Conservation (phyloP, 164 flowering plant genomes). For the Saururus chinensis region DNA sequence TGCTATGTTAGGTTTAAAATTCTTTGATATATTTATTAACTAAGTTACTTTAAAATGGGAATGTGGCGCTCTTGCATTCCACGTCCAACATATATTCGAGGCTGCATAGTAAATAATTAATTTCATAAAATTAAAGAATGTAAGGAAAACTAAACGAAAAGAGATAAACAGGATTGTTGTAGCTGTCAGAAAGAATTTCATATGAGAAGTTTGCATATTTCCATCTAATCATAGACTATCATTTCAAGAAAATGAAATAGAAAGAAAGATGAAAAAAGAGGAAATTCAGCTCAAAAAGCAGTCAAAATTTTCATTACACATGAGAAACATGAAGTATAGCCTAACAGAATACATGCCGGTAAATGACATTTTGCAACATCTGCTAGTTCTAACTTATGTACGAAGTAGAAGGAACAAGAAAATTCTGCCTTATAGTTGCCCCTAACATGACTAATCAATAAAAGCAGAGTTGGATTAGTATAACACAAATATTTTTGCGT, state of each 20-base stretch:
- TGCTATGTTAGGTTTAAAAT: not conserved
- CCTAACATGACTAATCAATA: no score
- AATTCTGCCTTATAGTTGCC: no score
- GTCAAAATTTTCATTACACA: no score
- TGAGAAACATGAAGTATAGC: no score
- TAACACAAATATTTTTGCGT: no score
- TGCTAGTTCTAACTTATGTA: not conserved
- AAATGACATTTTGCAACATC: not conserved
- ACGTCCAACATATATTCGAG: conserved; percentile 74
- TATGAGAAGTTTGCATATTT: no score
- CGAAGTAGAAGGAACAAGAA: not conserved
- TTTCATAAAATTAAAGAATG: conserved; percentile 6
- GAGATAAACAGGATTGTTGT: not conserved
- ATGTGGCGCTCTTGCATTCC: conserved; percentile 87
- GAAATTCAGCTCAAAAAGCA: no score
- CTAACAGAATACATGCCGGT: not conserved
- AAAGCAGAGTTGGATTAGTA: no score
- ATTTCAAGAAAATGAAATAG: no score
- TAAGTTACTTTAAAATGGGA: conserved; percentile 56
- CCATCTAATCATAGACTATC: no score
- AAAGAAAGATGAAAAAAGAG: no score
- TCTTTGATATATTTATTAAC: conserved; percentile 2
- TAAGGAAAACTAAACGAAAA: conserved; percentile 2
- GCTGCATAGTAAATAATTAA: conserved; percentile 37
- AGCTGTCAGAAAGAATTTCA: no score